phyloP scores from a whole-genome alignment of 2,329 filamentous ascomycete species.

The Graphiopsis chlorocephala region DNA sequence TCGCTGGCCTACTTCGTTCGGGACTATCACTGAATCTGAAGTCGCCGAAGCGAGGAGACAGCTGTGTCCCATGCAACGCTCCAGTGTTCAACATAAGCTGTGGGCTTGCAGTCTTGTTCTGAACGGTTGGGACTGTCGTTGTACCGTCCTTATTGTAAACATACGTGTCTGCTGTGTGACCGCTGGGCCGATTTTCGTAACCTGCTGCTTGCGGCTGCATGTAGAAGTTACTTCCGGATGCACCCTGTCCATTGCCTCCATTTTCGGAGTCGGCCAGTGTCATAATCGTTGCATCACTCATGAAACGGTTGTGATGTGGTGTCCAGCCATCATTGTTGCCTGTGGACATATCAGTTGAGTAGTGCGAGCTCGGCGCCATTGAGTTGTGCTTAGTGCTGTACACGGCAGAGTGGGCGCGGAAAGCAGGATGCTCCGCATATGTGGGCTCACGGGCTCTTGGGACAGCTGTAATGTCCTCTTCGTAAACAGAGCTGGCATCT shows the following conservation, averaged over 20 bases:
- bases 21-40: conserved; percentile 22
- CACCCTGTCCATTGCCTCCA: conserved; percentile 15
- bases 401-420: conserved; percentile 28
- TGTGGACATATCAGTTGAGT: background rate
- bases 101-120: background rate
- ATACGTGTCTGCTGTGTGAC: background rate
- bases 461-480: conserved; percentile 37
- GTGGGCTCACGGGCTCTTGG: conserved; percentile 21
- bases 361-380: conserved; percentile 8
- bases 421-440: conserved; percentile 32
- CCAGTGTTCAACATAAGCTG: background rate
- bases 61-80: background rate
- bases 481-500: conserved; percentile 60
- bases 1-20: conserved; percentile 15
- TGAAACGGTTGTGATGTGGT: conserved; percentile 9
- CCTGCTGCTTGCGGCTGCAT: conserved; percentile 25
- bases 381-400: conserved; percentile 15
- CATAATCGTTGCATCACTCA: conserved; percentile 15
- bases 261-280: conserved; percentile 8
- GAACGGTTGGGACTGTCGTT: background rate
- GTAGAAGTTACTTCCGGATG: conserved; percentile 19
- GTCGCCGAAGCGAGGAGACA: conserved; percentile 18
- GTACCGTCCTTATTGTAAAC: background rate
- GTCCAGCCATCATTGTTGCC: conserved; percentile 3
- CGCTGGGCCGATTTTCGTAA: background rate